phyloP scores from a whole-genome alignment of 345 rosid species.

The Toxicodendron radicans region DNA sequence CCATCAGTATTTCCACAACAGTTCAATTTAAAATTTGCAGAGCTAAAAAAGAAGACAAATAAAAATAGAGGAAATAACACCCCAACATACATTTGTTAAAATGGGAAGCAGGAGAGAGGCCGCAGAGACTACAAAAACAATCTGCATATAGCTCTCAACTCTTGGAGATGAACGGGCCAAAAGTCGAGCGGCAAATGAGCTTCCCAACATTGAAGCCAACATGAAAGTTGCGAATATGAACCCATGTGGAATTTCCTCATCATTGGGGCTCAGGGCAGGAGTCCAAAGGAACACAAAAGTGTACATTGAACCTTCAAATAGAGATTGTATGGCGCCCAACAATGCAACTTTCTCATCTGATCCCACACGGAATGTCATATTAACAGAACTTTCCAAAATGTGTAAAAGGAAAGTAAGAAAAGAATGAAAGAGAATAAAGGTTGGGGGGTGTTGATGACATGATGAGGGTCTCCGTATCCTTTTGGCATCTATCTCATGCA shows the following conservation, averaged over 20 bases:
- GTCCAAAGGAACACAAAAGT: conserved; percentile 98
- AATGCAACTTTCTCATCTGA: conserved; percentile 92
- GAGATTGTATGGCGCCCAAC: conserved; percentile 91
- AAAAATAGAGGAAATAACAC: background rate
- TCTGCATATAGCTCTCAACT: conserved; percentile 95
- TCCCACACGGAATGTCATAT: conserved; percentile 15
- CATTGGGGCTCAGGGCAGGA: conserved; percentile 89
- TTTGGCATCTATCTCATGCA: background rate
- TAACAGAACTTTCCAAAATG: conserved; percentile 10
- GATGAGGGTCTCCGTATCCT: background rate
- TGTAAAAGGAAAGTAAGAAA: no score
- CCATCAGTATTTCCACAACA: conserved; percentile 2
- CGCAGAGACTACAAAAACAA: conserved; percentile 71
- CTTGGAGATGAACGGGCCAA: conserved; percentile 59
- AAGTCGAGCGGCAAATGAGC: conserved; percentile 88
- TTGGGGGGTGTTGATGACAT: background rate
- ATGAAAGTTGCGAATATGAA: conserved; percentile 94
- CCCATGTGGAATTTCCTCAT: conserved; percentile 92
- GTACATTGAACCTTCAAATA: conserved; percentile 99
- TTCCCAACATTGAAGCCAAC: conserved; percentile 95
- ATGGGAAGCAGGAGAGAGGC: conserved; percentile 81
- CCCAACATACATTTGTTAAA: conserved; percentile 56
- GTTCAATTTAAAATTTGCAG: background rate
- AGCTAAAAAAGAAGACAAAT: conserved; percentile 1
- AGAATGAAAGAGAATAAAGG: background rate